Percentiles rank a stretch among this genome's conserved stretches.
Conservation (phyloP, 163 green algal species). For the Scenedesmus sp. region DNA sequence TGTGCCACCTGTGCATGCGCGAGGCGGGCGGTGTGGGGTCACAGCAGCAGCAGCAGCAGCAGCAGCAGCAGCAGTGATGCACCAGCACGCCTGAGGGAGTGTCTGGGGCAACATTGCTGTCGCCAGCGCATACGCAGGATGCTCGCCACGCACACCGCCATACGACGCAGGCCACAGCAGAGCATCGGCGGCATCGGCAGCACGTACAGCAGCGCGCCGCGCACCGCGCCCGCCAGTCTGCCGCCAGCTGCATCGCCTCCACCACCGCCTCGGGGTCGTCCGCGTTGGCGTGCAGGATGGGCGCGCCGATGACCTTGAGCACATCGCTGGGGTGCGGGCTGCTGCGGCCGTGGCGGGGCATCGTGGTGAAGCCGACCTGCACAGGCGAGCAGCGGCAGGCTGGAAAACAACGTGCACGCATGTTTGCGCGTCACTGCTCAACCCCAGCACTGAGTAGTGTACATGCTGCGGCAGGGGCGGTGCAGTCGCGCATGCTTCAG, state of each 20-base stretch:
- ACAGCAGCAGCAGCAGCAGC: background rate
- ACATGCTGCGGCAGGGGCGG: background rate
- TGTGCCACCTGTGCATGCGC: constrained; percentile 55
- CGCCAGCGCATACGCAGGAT: too few species aligned
- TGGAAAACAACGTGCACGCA: too few species aligned
- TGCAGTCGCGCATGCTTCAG: background rate
- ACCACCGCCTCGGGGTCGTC: constrained; percentile 89
- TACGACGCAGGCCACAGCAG: too few species aligned
- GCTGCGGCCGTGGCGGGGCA: constrained; percentile 74
- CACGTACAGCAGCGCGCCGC: constrained; percentile 35
- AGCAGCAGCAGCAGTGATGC: too few species aligned
- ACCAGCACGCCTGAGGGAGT: too few species aligned
- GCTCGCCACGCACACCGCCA: too few species aligned
- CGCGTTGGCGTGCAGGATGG: constrained; percentile 88
- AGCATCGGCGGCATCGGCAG: too few species aligned
- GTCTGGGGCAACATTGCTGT: too few species aligned
- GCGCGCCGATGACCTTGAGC: constrained; percentile 61
- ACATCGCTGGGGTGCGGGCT: constrained; percentile 77
- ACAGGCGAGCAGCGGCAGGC: too few species aligned
- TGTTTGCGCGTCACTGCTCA: too few species aligned
- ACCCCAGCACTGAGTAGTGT: too few species aligned
- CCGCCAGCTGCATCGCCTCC: constrained; percentile 73
- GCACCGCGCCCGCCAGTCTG: constrained; percentile 75
- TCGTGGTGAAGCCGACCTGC: constrained; percentile 86
- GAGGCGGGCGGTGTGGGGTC: too few species aligned